Evolutionary conservation across 352 stramenopile genomes (phyloP).

Genomic region (Globisporangium uncinulatum): DNA sequence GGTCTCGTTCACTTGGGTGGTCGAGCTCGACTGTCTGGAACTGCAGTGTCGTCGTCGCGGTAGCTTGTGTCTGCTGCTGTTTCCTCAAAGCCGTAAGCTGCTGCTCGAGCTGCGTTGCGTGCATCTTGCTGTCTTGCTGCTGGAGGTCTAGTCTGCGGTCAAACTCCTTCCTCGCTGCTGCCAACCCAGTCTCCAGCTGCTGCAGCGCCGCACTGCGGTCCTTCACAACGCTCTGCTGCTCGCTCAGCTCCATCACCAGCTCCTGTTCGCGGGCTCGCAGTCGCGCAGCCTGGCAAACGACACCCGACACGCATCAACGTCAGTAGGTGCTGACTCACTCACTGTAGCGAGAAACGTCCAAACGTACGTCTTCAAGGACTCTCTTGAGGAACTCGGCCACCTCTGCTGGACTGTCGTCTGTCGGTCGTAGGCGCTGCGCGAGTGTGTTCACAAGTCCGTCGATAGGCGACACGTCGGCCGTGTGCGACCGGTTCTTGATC

Average conservation of each 20-base stretch:
- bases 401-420: not conserved
- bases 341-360: not conserved
- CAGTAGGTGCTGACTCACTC: not conserved
- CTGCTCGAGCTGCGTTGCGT: conserved; percentile 29
- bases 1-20: conserved; percentile 39
- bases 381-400: conserved; percentile 31
- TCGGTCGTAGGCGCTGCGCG: conserved; percentile 21
- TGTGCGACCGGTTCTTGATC: conserved; percentile 37
- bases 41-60: conserved; percentile 17
- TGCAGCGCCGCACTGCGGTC: conserved; percentile 41
- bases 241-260: conserved; percentile 29
- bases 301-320: not conserved
- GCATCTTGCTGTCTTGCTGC: conserved; percentile 32
- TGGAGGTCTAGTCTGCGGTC: conserved; percentile 56
- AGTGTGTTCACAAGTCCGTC: conserved; percentile 29
- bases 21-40: conserved; percentile 14
- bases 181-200: conserved; percentile 60
- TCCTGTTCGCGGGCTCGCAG: conserved; percentile 41
- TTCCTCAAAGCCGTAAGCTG: conserved; percentile 28
- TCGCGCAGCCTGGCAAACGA: conserved; percentile 8
- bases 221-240: conserved; percentile 29
- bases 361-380: conserved; percentile 44
- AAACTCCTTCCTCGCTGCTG: conserved; percentile 63
- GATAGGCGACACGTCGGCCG: conserved; percentile 38
- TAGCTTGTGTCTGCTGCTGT: conserved; percentile 12